Base-by-base conservation (phyloP, 1,139 yeast genomes). In the Protomyces inouyei region DNA sequence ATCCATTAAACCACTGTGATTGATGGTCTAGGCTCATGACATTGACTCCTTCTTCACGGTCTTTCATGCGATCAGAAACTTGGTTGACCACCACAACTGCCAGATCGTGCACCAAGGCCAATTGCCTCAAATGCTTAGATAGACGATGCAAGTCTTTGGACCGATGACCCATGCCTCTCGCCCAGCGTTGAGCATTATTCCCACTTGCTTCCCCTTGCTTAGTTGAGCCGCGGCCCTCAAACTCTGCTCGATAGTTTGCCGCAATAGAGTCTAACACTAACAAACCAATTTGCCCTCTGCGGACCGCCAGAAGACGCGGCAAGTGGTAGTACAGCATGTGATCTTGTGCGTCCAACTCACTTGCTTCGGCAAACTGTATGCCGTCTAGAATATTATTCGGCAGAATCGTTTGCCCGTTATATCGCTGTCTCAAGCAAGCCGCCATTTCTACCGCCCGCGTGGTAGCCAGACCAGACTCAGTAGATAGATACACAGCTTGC, bases 221-320 rank as follows among this genome's bases (percentile, higher is more conserved):
- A 3, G 37, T 35, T 3, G 25, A 10, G 48, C 48, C 48, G 9
- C 61, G 61, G 6, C 63, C 57, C 43, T 59, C 57, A 52, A 85
- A 79, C 69, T 87, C 95, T 2, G 87, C 84, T 65, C 97, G 76
- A 61, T 87, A 77, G 72, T 89, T 96, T 68, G 90, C 95, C 0
- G 96, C 89, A n/a, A 91, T 84, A 45, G 95, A 87, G 74, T 91
- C 97, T 9, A 91, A 79, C 0, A 89, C 79, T 0, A 91, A 77
- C 23, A 87, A 70, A 54, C 82, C 85, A 1, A 84, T 78, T 1
- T 76, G 72, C 3, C 74, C 74, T 10, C 72, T 69, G 56, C 79
- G 76, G 25, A 48, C 35, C 40, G 48, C 52, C 55, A 80, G 73
- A 36, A 79, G 76, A 10, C 85, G 72, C 0, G 96, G 96, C 3